Conservation (phyloP, 495 filamentous ascomycete species). For the Jackrogersella multiformis region DNA sequence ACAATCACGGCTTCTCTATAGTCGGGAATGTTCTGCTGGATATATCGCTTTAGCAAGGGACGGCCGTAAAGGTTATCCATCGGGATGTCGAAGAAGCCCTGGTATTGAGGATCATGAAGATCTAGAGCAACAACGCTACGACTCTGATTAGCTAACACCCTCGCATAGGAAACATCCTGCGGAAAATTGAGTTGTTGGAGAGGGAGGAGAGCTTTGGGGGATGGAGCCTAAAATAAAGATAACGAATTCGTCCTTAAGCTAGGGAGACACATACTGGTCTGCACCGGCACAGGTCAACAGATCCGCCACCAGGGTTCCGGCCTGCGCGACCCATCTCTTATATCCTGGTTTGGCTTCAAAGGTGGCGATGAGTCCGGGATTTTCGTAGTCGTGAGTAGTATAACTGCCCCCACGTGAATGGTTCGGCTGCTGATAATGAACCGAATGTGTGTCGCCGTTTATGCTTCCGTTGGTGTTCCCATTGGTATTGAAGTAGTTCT, state of each 20-base stretch:
- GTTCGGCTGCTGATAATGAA: conserved; percentile 30
- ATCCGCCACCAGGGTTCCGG: conserved; percentile 93
- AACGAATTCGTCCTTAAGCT: conserved; percentile 8
- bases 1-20: conserved; percentile 91
- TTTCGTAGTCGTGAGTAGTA: conserved; percentile 68
- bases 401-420: conserved; percentile 47
- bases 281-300: conserved; percentile 94
- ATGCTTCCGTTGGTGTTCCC: conserved; percentile 42
- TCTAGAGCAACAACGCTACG: conserved; percentile 86
- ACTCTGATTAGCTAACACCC: conserved; percentile 43
- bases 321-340: conserved; percentile 98
- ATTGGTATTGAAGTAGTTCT: conserved; percentile 51
- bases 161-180: background rate
- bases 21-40: conserved; percentile 85
- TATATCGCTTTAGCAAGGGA: conserved; percentile 87
- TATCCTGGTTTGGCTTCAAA: conserved; percentile 92
- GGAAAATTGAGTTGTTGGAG: background rate
- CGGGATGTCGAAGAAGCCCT: conserved; percentile 98
- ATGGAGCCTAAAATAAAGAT: background rate
- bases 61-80: conserved; percentile 96
- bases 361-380: conserved; percentile 60
- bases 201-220: background rate
- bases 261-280: conserved; percentile 70
- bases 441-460: conserved; percentile 23
- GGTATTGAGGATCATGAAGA: conserved; percentile 97